These are phyloP conservation scores for Senna siamea DNA, from an alignment of 306 rosid species.

Conservation along the genomic window DNA sequence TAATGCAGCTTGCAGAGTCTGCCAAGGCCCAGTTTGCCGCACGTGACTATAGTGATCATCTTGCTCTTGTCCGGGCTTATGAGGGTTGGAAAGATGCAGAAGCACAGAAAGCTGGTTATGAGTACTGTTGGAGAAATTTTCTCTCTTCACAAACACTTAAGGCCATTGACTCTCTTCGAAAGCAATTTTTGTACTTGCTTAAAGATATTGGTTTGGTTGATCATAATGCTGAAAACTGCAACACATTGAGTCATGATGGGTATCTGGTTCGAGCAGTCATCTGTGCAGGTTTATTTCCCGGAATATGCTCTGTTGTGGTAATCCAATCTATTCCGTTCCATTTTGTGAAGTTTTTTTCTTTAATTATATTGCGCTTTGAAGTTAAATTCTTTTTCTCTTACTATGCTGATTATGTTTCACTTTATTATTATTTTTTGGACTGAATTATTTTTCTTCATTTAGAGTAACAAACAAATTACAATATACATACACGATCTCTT, in stretches of 20 bases:
- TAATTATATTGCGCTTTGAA: conserved; percentile 31
- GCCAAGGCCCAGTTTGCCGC: conserved; percentile 81
- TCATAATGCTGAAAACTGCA: conserved; percentile 56
- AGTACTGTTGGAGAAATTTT: conserved; percentile 94
- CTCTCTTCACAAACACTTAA: conserved; percentile 84
- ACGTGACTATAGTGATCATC: conserved; percentile 80
- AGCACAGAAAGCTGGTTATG: conserved; percentile 71
- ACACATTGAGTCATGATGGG: conserved; percentile 69
- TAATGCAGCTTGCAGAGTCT: conserved; percentile 89
- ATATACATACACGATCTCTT: no score
- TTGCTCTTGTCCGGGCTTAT: conserved; percentile 85
- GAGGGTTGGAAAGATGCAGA: conserved; percentile 96
- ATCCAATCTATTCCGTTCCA: conserved; percentile 38
- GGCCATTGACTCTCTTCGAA: conserved; percentile 91
- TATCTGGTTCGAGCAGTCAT: conserved; percentile 79
- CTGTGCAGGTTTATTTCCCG: conserved; percentile 93
- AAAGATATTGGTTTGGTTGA: conserved; percentile 84
- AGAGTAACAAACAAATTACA: neutral
- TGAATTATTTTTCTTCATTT: no score
- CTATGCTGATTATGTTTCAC: conserved; percentile 8
- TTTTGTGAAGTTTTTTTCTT: conserved; percentile 49
- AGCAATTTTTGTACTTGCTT: conserved; percentile 76
- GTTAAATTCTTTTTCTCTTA: conserved; percentile 21
- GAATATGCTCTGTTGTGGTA: conserved; percentile 93
- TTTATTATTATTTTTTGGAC: neutral